A percentile compares a stretch with the other conserved stretches of the same genome.
Conservation (phyloP, 176 grass and related monocot genomes). For the Zoysia japonica region DNA sequence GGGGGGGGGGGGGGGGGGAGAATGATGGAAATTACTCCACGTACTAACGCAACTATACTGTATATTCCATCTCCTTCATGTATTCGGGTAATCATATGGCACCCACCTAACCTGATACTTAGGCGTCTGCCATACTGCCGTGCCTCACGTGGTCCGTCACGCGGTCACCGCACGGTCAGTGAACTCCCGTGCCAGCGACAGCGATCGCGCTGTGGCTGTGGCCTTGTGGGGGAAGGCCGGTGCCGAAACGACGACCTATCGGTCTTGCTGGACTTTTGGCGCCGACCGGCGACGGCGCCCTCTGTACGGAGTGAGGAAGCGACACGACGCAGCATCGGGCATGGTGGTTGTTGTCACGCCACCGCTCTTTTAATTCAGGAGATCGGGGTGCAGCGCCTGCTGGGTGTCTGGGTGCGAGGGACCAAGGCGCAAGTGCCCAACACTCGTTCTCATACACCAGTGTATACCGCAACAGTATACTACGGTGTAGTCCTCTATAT, state of each 20-base stretch:
- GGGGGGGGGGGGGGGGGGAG: too few relatives aligned
- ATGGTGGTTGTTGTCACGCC: not conserved
- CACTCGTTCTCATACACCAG: not conserved
- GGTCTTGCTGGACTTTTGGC: not conserved
- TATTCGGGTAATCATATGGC: too few relatives aligned
- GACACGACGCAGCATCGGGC: not conserved
- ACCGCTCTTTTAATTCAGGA: not conserved
- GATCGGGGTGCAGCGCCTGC: not conserved
- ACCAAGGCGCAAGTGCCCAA: not conserved
- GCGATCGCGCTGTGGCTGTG: not conserved
- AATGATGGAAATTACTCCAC: too few relatives aligned
- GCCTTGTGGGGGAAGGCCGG: not conserved
- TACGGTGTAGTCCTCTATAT: slow-evolving; percentile 8
- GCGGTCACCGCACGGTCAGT: not conserved
- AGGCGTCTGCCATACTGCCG: not conserved
- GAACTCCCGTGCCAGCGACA: slow-evolving; percentile 15
- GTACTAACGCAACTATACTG: too few relatives aligned
- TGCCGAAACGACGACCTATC: not conserved
- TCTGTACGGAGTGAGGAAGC: slow-evolving; percentile 3
- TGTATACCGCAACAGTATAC: not conserved
- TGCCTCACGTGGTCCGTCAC: slow-evolving; percentile 15
- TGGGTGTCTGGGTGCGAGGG: not conserved
- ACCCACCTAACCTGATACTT: too few relatives aligned
- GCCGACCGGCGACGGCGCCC: slow-evolving; percentile 1
- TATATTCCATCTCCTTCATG: too few relatives aligned